These are phyloP conservation scores for Zymoseptoria tritici DNA, from an alignment of 2,329 filamentous ascomycete genomes.

Conservation along the genomic window DNA sequence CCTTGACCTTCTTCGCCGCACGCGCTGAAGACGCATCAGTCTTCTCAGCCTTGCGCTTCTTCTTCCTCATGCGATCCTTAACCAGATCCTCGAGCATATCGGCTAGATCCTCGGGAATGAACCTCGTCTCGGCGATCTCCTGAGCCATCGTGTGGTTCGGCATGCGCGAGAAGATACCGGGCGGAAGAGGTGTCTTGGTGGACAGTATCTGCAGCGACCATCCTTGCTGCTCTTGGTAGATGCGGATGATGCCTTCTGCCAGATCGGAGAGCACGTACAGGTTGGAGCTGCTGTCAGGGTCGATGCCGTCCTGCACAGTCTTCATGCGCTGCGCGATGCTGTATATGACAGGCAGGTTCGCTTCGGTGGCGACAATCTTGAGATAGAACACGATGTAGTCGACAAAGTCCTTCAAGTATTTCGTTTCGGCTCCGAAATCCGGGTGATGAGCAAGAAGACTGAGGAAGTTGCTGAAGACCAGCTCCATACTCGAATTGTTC, in stretches of 20 bases:
- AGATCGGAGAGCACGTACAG: conserved; percentile 86
- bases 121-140: conserved; percentile 78
- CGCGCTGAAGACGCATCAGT: conserved; percentile 11
- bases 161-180: conserved; percentile 66
- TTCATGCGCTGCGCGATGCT: conserved; percentile 91
- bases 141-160: conserved; percentile 71
- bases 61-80: conserved; percentile 58
- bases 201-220: conserved; percentile 83
- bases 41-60: conserved; percentile 36
- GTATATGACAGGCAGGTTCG: conserved; percentile 82
- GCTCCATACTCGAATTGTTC: conserved; percentile 61
- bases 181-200: conserved; percentile 69
- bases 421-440: conserved; percentile 63
- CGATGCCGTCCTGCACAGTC: conserved; percentile 74
- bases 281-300: conserved; percentile 58
- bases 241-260: conserved; percentile 70
- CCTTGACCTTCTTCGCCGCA: conserved; percentile 24
- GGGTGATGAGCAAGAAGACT: conserved; percentile 90
- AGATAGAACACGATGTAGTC: conserved; percentile 89
- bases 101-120: conserved; percentile 66
- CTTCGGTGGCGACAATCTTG: conserved; percentile 70
- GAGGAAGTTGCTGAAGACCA: conserved; percentile 71
- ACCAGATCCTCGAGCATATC: conserved; percentile 73
- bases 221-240: conserved; percentile 76
- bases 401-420: conserved; percentile 71